Conservation (phyloP, 768 basidiomycete genomes). For the Inosperma sp. region DNA sequence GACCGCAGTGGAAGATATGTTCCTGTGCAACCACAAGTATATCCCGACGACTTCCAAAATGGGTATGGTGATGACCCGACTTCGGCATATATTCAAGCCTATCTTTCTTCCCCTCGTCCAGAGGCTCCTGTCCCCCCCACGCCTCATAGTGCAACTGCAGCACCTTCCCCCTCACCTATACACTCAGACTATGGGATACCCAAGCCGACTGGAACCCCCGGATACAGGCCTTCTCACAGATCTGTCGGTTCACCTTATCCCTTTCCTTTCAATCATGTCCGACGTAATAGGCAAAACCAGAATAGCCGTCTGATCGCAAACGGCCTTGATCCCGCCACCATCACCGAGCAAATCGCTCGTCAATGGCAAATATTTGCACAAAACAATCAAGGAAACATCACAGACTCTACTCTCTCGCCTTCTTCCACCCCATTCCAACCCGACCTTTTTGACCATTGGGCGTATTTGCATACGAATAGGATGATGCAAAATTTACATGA, state of each 20-base stretch:
- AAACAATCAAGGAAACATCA: slow-evolving; percentile 55
- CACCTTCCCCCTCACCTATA: slow-evolving; percentile 68
- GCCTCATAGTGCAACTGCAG: slow-evolving; percentile 68
- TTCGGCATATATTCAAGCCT: slow-evolving; percentile 54
- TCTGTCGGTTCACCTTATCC: slow-evolving; percentile 75
- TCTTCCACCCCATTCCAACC: slow-evolving; percentile 69
- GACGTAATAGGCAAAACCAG: slow-evolving; percentile 43
- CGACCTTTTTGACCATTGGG: slow-evolving; percentile 64
- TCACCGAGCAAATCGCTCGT: slow-evolving; percentile 65
- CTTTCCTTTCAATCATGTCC: slow-evolving; percentile 70
- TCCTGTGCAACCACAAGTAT: slow-evolving; percentile 33
- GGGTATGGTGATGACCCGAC: slow-evolving; percentile 57
- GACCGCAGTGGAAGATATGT: slow-evolving; percentile 32
- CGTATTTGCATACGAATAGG: slow-evolving; percentile 56
- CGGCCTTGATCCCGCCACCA: slow-evolving; percentile 37
- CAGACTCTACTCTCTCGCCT: slow-evolving; percentile 75
- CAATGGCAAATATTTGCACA: slow-evolving; percentile 80
- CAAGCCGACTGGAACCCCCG: slow-evolving; percentile 27
- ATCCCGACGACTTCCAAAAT: slow-evolving; percentile 58
- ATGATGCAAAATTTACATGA: slow-evolving; percentile 43
- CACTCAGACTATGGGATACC: slow-evolving; percentile 44
- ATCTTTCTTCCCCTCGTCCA: slow-evolving; percentile 57
- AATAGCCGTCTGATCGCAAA: slow-evolving; percentile 30
- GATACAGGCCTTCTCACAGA: slow-evolving; percentile 46
- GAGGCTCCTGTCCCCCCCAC: slow-evolving; percentile 78